A percentile compares a stretch with the other conserved stretches of the same genome.
Evolutionary conservation across 129 eudicot genomes (phyloP).

Genomic region (Artemisia argyi): DNA sequence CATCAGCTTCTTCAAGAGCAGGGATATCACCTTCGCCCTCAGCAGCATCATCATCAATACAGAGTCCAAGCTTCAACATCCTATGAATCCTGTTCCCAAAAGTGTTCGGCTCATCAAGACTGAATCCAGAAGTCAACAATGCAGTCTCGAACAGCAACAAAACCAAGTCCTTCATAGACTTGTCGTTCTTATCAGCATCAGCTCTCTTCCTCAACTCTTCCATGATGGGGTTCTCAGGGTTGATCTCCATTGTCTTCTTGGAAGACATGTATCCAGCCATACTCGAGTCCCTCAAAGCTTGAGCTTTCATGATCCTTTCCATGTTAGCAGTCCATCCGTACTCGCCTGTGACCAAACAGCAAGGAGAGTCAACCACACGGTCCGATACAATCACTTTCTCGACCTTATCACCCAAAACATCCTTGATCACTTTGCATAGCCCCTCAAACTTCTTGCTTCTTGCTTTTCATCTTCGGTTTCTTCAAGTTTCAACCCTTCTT

Average conservation of each 20-base stretch:
- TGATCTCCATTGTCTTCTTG: conserved; percentile 55
- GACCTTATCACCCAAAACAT: conserved; percentile 37
- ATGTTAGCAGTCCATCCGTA: conserved; percentile 54
- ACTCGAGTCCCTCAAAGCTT: too few relatives aligned
- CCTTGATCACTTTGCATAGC: conserved; percentile 46
- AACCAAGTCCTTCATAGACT: conserved; percentile 50
- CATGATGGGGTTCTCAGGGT: conserved; percentile 46
- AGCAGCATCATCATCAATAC: conserved; percentile 41
- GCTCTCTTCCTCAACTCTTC: conserved; percentile 46
- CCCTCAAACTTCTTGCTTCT: conserved; percentile 42
- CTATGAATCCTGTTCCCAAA: conserved; percentile 47
- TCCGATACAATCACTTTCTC: conserved; percentile 31
- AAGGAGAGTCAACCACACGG: conserved; percentile 53
- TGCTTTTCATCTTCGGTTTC: conserved; percentile 69
- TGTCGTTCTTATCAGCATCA: conserved; percentile 49
- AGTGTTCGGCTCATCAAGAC: conserved; percentile 48
- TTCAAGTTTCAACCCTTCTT: conserved; percentile 34
- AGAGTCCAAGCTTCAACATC: conserved; percentile 48
- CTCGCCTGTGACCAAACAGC: conserved; percentile 51
- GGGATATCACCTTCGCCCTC: conserved; percentile 38
- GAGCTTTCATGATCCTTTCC: conserved; percentile 29
- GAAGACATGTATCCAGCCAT: conserved; percentile 15
- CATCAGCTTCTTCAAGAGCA: conserved; percentile 35
- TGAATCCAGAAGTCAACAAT: conserved; percentile 43
- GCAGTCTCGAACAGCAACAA: conserved; percentile 46